Evolutionary conservation across 208 protist species (phyloP), one percentile per base, ranked within the genome.

Genomic region (Plasmodiophora brassicae): DNA sequence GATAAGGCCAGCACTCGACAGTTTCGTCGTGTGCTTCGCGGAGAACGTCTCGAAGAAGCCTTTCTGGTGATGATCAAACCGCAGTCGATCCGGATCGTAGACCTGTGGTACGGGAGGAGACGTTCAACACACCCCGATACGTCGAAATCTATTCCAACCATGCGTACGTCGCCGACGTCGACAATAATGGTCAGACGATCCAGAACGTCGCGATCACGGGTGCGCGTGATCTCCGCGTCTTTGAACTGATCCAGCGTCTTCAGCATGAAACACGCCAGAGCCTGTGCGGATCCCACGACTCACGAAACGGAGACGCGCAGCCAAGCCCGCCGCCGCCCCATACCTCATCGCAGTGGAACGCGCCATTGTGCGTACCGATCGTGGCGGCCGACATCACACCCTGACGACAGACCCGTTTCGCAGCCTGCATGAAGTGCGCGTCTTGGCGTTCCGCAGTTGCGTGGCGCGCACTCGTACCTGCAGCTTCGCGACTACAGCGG

Each of bases 1-100:
- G 72, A 98, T 92, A 39, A 98, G 91, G 25, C 97, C 97, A 0
- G 96, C 95, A 39, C 94, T 96, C 39, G 94, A 95, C 5, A 98
- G 92, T 41, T 94, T 96, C 32, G 94, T 97, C 32, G 94, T 90
- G 88, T 95, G 94, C 8, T 86, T 90, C 20, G 92, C 93, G 36
- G 88, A 92, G 92, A 97, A 98, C 0, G 93, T 97, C 35, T 92
- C 94, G 28, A 94, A 93, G 90, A 98, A 98, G 28, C 88, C 93
- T 10, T 89, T 86, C 92, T 99, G 97, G 90, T 98, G 97, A 91
- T 98, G 97, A 32, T 78, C 65, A 78, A 78, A 78, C n/a, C 65
- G 5, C 5, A 78, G n/a, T 44, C 32, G 32, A 5, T 5, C 5
- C n/a, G 65, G 65, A 32, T 78, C n/a, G n/a, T 78, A 78, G 41